Evolutionary conservation across 495 filamentous ascomycete genomes (phyloP).

Genomic region (Arthonia radiata): DNA sequence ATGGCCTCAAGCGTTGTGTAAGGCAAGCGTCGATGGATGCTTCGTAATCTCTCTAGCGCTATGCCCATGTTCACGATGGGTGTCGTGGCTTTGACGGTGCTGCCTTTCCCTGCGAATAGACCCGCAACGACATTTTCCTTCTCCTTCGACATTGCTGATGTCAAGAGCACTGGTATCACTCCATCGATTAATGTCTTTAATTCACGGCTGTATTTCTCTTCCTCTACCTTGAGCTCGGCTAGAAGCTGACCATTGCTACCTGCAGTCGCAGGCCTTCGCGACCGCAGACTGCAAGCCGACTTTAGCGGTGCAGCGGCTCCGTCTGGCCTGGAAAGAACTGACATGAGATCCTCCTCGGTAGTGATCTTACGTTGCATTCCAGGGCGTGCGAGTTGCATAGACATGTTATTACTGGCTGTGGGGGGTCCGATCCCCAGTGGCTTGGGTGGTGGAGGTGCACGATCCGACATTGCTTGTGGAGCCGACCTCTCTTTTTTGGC

Average conservation of each 20-base stretch:
- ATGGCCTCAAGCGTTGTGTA: slow-evolving; percentile 40
- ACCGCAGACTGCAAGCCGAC: slow-evolving; percentile 24
- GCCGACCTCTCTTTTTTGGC: too few species aligned
- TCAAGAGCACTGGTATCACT: slow-evolving; percentile 79
- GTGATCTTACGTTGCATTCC: slow-evolving; percentile 35
- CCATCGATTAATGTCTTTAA: slow-evolving; percentile 85
- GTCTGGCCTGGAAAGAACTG: slow-evolving; percentile 57
- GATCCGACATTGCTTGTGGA: too few species aligned
- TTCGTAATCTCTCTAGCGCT: slow-evolving; percentile 59
- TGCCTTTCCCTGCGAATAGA: slow-evolving; percentile 27
- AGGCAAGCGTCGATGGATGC: slow-evolving; percentile 54
- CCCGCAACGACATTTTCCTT: slow-evolving; percentile 39
- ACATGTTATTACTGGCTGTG: too few species aligned
- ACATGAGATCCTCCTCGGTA: slow-evolving; percentile 82
- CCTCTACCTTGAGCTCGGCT: slow-evolving; percentile 57
- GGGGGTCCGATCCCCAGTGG: too few species aligned
- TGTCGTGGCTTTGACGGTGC: slow-evolving; percentile 45
- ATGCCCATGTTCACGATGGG: slow-evolving; percentile 92
- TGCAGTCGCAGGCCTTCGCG: slow-evolving; percentile 31
- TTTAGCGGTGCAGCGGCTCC: slow-evolving; percentile 11
- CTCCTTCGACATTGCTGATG: slow-evolving; percentile 53
- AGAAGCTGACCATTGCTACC: slow-evolving; percentile 51
- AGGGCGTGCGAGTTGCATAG: too few species aligned
- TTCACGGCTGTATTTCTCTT: slow-evolving; percentile 77
- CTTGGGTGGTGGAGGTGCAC: too few species aligned